phyloP scores from a whole-genome alignment of 1,284 basidiomycete genomes.

The Boletus hoseneyae region DNA sequence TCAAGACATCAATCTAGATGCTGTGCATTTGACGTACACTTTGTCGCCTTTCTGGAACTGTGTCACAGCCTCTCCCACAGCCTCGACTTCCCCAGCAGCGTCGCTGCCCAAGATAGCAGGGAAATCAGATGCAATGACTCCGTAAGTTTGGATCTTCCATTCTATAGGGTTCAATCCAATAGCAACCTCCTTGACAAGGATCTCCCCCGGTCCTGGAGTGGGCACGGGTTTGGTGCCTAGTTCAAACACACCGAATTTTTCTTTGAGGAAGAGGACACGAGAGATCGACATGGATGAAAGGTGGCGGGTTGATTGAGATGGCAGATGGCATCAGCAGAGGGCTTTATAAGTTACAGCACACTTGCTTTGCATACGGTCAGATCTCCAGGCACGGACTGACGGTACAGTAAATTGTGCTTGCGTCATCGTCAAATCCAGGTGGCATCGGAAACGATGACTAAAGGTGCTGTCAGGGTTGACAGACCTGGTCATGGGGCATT shows the following conservation, averaged over 20 bases:
- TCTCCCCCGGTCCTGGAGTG: conserved; percentile 21
- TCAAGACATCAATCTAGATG: neutral
- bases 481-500: too few species aligned
- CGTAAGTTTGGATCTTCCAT: conserved; percentile 36
- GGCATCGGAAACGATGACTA: too few species aligned
- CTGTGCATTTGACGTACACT: conserved; percentile 34
- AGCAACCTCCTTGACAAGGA: conserved; percentile 27
- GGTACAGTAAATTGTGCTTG: too few species aligned
- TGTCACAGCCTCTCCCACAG: conserved; percentile 41
- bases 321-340: neutral
- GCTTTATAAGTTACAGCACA: neutral
- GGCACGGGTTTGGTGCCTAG: conserved; percentile 14
- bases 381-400: too few species aligned
- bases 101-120: conserved; percentile 46
- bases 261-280: conserved; percentile 23
- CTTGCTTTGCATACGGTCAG: too few species aligned
- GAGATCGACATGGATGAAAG: conserved; percentile 13
- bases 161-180: conserved; percentile 31
- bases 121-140: conserved; percentile 24
- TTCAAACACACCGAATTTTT: conserved; percentile 23
- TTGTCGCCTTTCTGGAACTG: conserved; percentile 44
- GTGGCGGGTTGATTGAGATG: neutral
- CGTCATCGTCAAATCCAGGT: too few species aligned
- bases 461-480: too few species aligned
- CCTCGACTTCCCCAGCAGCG: conserved; percentile 44